Percentiles rank a stretch among this genome's conserved stretches.
Evolutionary conservation across 2,329 filamentous ascomycete species (phyloP).

Genomic region (Claviceps fusiformis): DNA sequence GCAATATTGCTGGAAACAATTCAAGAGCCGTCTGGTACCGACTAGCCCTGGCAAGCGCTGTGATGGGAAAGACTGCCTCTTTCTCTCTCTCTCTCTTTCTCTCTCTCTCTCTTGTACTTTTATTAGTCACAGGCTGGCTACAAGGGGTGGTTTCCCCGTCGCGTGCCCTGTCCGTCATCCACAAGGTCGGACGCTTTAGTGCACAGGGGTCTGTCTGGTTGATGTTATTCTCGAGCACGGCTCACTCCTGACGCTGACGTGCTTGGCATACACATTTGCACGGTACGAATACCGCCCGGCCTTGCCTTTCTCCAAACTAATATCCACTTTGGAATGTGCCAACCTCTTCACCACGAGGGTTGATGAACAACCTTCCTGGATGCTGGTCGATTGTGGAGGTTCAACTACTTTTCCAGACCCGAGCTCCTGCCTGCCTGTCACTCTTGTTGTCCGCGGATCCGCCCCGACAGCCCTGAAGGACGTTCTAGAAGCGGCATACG

Average conservation of each 20-base stretch:
- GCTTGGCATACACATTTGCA: background rate
- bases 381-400: constrained; percentile 1
- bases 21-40: background rate
- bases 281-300: background rate
- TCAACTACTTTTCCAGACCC: background rate
- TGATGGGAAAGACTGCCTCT: background rate
- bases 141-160: constrained; percentile 1
- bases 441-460: background rate
- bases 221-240: constrained; percentile 2
- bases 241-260: constrained; percentile 1
- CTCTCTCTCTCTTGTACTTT: background rate
- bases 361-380: background rate
- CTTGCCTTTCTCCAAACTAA: background rate
- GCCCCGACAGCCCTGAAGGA: background rate
- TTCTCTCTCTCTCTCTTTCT: too few species aligned
- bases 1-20: background rate
- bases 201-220: background rate
- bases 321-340: constrained; percentile 3
- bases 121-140: constrained; percentile 2
- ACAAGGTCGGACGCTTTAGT: background rate
- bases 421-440: background rate
- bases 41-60: background rate
- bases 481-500: background rate
- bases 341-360: background rate
- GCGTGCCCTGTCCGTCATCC: constrained; percentile 1